phyloP scores from a whole-genome alignment of 2,329 filamentous ascomycete species.

The Arthrobotrys conoides region DNA sequence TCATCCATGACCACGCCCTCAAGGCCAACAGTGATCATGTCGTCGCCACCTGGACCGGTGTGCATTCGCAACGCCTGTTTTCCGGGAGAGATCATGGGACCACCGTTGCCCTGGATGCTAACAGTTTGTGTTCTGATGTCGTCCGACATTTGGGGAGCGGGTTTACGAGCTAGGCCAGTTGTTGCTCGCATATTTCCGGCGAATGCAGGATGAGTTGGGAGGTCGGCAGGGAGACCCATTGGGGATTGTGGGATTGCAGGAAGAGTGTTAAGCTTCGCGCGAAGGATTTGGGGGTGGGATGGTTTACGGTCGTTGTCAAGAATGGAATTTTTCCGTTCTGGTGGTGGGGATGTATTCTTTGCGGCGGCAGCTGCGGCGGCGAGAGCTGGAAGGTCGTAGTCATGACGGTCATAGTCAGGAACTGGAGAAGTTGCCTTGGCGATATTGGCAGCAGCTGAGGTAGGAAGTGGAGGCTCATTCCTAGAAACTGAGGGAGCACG shows the following conservation, averaged over 20 bases:
- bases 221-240: slow-evolving; percentile 57
- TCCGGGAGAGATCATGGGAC: slow-evolving; percentile 50
- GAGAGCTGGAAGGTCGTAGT: slow-evolving; percentile 59
- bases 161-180: slow-evolving; percentile 57
- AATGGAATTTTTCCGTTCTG: slow-evolving; percentile 38
- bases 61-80: slow-evolving; percentile 60
- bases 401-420: slow-evolving; percentile 59
- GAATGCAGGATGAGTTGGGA: slow-evolving; percentile 59
- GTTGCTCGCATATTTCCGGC: slow-evolving; percentile 52
- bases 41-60: slow-evolving; percentile 50
- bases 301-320: slow-evolving; percentile 55
- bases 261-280: slow-evolving; percentile 51
- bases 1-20: slow-evolving; percentile 60
- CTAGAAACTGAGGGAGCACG: slow-evolving; percentile 44
- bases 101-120: slow-evolving; percentile 50
- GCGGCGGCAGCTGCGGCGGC: slow-evolving; percentile 42
- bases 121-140: slow-evolving; percentile 56
- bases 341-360: slow-evolving; percentile 39
- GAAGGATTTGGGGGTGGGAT: slow-evolving; percentile 50
- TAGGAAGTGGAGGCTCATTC: slow-evolving; percentile 41
- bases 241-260: slow-evolving; percentile 58
- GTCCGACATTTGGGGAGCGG: slow-evolving; percentile 22
- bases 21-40: slow-evolving; percentile 60
- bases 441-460: slow-evolving; percentile 23
- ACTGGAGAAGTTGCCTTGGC: slow-evolving; percentile 47